Base-by-base conservation (phyloP, 345 rosid genomes). In the Salix caprea region DNA sequence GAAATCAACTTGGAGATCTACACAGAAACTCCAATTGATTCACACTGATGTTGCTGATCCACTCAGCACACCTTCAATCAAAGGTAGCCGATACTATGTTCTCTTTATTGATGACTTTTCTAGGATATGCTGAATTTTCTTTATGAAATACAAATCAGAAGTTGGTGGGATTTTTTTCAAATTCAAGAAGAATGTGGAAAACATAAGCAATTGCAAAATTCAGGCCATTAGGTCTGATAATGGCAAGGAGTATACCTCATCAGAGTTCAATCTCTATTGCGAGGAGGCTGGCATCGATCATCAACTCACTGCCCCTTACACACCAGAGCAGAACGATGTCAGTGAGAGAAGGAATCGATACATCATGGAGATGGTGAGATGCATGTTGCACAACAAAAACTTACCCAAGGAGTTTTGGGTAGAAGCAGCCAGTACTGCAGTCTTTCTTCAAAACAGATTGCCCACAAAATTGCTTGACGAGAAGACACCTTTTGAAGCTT, bases 221-320 rank as follows among this genome's bases (percentile, higher is more conserved):
- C 37, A 70, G 21, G 15, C 12, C 0, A 1, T 74, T 1, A 44
- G 36, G 18, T 74, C 54, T 3, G 54, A 74, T 26, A 79, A 79
- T 64, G 54, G n/a, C 4, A 74, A 18, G 0, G 78, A 79, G 10
- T 79, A 69, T 23, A 42, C 70, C 18, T 73, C 62, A 1, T 0
- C 3, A 2, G 4, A 40, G 4, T 74, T 79, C 26, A 26, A 52
- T 21, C 2, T 2, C 7, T 67, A 61, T 14, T 73, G 37, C 50
- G 37, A 48, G 14, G 71, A 71, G n/a, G 19, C 8, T 13, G 74
- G 77, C 0, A 50, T 78, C 8, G 28, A 77, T 3, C 76, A 78
- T 26, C 72, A 71, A 37, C 44, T 78, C 15, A 66, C 37, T 16
- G 15, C 69, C 18, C 73, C 68, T 10, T 77, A 77, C 36, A 46